Conservation (phyloP, 768 basidiomycete genomes). For the Mrakia frigida region DNA sequence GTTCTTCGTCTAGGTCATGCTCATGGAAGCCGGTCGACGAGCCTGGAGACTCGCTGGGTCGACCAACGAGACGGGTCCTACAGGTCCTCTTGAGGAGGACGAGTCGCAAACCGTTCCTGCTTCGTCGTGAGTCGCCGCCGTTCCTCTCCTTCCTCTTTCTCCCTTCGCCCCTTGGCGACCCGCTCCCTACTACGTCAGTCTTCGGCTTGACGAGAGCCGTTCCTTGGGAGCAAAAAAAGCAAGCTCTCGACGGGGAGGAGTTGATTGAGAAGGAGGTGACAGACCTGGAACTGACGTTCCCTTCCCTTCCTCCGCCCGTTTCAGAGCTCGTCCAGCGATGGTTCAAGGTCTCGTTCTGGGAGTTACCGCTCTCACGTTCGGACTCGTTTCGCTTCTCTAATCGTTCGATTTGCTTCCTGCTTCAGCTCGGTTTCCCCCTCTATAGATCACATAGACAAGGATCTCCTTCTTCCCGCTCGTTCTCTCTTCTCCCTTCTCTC, state of each 20-base stretch:
- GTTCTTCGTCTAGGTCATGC: conserved; percentile 46
- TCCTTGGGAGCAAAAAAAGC: no score
- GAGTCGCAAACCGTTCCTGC: not conserved
- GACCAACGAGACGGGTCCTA: conserved; percentile 11
- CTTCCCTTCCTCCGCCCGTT: no score
- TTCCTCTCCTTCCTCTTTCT: not conserved
- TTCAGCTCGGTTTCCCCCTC: no score
- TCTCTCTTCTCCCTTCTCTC: not conserved
- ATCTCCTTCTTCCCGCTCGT: not conserved
- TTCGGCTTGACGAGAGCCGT: no score
- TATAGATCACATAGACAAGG: not conserved
- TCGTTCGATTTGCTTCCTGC: not conserved
- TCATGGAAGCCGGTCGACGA: conserved; percentile 66
- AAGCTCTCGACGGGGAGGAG: not conserved
- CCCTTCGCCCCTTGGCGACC: not conserved
- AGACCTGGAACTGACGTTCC: not conserved
- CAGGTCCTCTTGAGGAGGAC: conserved; percentile 6
- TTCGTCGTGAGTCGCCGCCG: not conserved
- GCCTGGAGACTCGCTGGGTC: conserved; percentile 56
- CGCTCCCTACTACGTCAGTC: no score
- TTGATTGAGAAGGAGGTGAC: not conserved
- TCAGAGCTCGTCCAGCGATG: not conserved
- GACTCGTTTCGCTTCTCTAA: not conserved
- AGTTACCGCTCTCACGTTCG: not conserved
- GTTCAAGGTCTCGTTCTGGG: not conserved